Evolutionary conservation across 1,284 basidiomycete genomes (phyloP), one percentile per base, ranked within the genome.

Genomic region (Ustilago esculenta): DNA sequence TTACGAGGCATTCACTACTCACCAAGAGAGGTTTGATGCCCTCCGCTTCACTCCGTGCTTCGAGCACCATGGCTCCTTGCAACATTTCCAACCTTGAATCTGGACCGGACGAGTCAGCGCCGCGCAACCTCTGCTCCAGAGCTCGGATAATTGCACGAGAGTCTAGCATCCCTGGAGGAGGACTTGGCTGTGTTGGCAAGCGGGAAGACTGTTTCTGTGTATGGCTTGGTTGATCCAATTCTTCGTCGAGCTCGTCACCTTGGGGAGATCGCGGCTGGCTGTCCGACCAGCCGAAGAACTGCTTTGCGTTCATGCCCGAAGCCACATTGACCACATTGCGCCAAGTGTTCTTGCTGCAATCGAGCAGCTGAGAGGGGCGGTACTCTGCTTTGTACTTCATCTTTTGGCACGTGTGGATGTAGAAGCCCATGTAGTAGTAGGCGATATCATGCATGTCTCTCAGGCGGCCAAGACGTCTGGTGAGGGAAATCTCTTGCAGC

Each of bases 321-420:
- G 39, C 17, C 14, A 59, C 56, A 17, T 58, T 48, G 17, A n/a
- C 21, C 35, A 59, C 24, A 3, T 24, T n/a, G 7, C 15, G 50
- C 65, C 65, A 72, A 11, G 52, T 44, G 34, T 72, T 52, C 33
- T 23, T 44, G 45, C 33, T 36, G 46, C 61, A 66, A 29, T 99
- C 95, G 12, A 90, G 87, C 7, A 99, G 85, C 76, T 88, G 92
- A 5, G 92, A 94, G 0, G 96, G 95, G 0, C 85, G 81, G 72
- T 94, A 98, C 50, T 95, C 91, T 21, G 89, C 93, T 82, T 99
- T 99, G 84, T 98, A 98, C 58, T 86, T 86, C 96, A 98, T 98
- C 83, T 99, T 99, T 51, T 85, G 87, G 75, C 94, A 98, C 0
- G 46, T 51, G 44, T 71, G 60, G 33, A 77, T 75, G 59, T 75